Conservation (phyloP, 2,329 filamentous ascomycete genomes). For the Pseudohalonectria lignicola region DNA sequence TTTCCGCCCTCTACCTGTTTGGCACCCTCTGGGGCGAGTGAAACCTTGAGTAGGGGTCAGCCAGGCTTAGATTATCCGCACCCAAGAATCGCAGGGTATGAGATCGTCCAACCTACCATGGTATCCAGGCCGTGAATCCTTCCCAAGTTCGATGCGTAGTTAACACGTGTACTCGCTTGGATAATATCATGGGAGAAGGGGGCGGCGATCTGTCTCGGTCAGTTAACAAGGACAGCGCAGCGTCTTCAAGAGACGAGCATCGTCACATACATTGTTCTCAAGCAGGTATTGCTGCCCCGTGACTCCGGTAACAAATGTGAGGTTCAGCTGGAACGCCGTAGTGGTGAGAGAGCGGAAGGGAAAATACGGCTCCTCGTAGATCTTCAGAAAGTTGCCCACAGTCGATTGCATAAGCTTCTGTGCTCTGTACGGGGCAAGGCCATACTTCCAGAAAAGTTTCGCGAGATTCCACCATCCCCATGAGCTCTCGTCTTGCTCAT, state of each 20-base stretch:
- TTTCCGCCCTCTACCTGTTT: constrained; percentile 75
- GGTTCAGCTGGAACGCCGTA: constrained; percentile 53
- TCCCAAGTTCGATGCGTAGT: constrained; percentile 85
- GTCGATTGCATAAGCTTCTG: constrained; percentile 61
- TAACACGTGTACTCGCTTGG: constrained; percentile 84
- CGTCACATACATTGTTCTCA: constrained; percentile 45
- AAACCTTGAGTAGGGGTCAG: constrained; percentile 41
- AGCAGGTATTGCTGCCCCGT: constrained; percentile 66
- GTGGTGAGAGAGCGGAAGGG: constrained; percentile 71
- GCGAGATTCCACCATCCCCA: constrained; percentile 70
- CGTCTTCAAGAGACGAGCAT: neutral
- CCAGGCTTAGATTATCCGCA: no score
- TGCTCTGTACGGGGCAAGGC: constrained; percentile 63
- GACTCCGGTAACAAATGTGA: constrained; percentile 53
- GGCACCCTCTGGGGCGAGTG: constrained; percentile 80
- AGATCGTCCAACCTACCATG: constrained; percentile 40
- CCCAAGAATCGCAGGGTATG: neutral
- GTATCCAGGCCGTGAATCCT: constrained; percentile 81
- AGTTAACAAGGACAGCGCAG: neutral
- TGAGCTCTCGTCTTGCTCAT: constrained; percentile 45
- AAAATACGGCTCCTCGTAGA: constrained; percentile 76
- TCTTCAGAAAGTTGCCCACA: constrained; percentile 60
- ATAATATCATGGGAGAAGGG: constrained; percentile 71
- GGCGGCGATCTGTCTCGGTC: constrained; percentile 37
- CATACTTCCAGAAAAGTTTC: constrained; percentile 79